Base-by-base conservation (phyloP, 345 rosid genomes). In the Erysimum cheiranthoides region DNA sequence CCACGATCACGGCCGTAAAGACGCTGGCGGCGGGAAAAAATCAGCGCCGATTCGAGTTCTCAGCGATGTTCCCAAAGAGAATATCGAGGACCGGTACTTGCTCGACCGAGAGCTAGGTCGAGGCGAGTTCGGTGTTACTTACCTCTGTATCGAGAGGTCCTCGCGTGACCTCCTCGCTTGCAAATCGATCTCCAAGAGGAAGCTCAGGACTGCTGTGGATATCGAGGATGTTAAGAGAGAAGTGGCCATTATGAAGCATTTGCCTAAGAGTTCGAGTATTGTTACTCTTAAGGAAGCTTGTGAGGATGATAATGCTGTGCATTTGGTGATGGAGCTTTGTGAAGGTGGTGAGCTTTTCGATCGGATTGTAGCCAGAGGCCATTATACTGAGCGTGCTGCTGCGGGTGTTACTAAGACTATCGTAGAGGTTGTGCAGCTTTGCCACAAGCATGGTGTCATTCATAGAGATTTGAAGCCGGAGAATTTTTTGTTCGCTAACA, bases 271-370 rank as follows among this genome's bases (percentile, higher is more conserved):
- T 77, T 84, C 99, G 36, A 96, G 96, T 68, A 93, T 96, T 30
- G 99, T 96, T 73, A 87, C 82, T 82, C 76, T 96, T 78, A 91
- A 87, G 74, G 99, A 96, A 74, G 97, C 99, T 5, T 91, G 94
- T 66, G 99, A 96, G 85, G 99, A 96, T 56, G 97, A 96, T 59
- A 86, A 80, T 79, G 99, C 99, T 10, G 99, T 96, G 77, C 98
- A 96, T 86, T 84, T 94, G 83, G 97, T 94, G 63, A 96, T 96
- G 99, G 99, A 96, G 90, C 81, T 96, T n/a, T 96, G 99, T 38
- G 99, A 96, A 78, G 99, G 99, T 10, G 99, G 99, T 13, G 99
- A 96, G 74, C 87, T 96, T 63, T 96, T 96, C 73, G 99, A 96
- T 86, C 90, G 99, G 90, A 96, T 96, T 72, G 99, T 96, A 4